Evolutionary conservation across 176 grass and related monocot species (phyloP), one percentile per base, ranked within the genome.

Genomic region (Carex cristatella): DNA sequence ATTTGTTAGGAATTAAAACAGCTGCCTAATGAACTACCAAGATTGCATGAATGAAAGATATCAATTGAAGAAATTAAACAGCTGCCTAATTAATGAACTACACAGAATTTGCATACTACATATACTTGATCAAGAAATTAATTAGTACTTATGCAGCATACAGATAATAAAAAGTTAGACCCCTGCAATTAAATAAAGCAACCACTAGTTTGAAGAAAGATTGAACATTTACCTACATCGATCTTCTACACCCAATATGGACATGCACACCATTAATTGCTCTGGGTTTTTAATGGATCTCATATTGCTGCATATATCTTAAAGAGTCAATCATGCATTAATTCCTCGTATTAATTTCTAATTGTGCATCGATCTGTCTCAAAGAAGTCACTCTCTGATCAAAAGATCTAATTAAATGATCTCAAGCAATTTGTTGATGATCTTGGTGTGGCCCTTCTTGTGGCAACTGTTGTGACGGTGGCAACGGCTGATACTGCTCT

Each of bases 171-270:
- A 28, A 32, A 79, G 49, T 77, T 77, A 79, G 74, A 79, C 35
- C 74, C 53, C 14, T 58, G 69, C 44, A 46, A 65, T 48, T 16
- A 72, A 79, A 79, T 16, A 33, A 79, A 33, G 74, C 30, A 79
- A 79, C 51, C 48, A 78, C 28, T 27, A 79, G 58, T 35, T 79
- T 58, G 9, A 79, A 35, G 12, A 77, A 79, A 79, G 51, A 58
- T 79, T 18, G 74, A 28, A 58, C 12, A 58, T 15, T 79, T 79
- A 79, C 74, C 74, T 79, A 79, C 74, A 79, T 79, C 23, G 23
- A 23, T 23, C 12, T 58, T 79, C 74, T 79, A 79, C 49, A 79
- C 53, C 58, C 28, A 79, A 76, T 79, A 79, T 79, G 28, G 56
- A 79, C 28, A 79, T 79, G 30, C 23, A 77, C 51, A 77, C 70